These are phyloP conservation scores for Phalaenopsis equestris DNA, from an alignment of 106 monocot genomes.

Conservation along the genomic window DNA sequence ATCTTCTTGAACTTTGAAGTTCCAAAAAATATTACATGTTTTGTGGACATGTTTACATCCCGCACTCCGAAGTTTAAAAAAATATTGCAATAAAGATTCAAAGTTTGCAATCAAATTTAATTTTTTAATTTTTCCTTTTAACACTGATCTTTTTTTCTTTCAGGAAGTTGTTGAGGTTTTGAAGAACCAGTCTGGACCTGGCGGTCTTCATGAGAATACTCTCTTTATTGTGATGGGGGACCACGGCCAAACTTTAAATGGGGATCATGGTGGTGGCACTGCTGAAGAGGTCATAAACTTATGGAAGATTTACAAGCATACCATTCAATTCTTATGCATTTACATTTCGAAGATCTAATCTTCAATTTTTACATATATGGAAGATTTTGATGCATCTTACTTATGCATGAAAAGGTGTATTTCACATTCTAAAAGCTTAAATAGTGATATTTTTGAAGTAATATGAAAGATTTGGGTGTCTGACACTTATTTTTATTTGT, in stretches of 20 bases:
- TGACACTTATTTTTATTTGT: background rate
- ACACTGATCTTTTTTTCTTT: constrained; percentile 1
- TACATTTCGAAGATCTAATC: too few species aligned
- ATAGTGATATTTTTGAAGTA: too few species aligned
- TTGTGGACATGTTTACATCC: constrained; percentile 5
- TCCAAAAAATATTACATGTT: background rate
- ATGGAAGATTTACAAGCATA: too few species aligned
- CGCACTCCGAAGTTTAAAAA: background rate
- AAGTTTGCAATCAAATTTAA: background rate
- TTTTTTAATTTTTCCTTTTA: background rate
- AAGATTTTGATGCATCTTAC: too few species aligned
- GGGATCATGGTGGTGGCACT: constrained; percentile 98
- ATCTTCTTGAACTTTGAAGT: background rate
- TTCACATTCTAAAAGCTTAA: too few species aligned
- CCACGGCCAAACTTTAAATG: constrained; percentile 94
- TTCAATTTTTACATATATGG: too few species aligned
- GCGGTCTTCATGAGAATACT: constrained; percentile 83
- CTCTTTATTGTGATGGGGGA: constrained; percentile 92
- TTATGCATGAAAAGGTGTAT: too few species aligned
- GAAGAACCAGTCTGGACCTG: constrained; percentile 61
- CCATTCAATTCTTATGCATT: too few species aligned
- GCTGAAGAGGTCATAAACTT: constrained; percentile 62
- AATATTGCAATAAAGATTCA: background rate
- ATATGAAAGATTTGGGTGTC: too few species aligned
- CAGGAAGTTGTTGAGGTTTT: constrained; percentile 70